Percentiles rank a stretch among this genome's conserved stretches.
phyloP scores from a whole-genome alignment of 768 basidiomycete species.

The Tricholoma sp. region DNA sequence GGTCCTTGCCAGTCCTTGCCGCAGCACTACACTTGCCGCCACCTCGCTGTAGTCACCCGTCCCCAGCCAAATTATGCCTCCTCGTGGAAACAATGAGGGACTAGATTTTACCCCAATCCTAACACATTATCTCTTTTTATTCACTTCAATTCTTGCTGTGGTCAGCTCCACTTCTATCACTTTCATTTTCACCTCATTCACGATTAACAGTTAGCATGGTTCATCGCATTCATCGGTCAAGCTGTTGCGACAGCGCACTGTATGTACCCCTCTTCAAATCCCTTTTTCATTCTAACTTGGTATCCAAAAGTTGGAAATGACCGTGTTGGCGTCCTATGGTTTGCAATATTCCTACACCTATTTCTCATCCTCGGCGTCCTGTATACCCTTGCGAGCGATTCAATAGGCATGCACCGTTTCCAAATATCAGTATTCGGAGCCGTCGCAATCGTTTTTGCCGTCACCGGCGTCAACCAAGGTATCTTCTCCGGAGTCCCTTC shows the following conservation, averaged over 20 bases:
- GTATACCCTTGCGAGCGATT: slow-evolving; percentile 79
- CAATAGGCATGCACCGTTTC: slow-evolving; percentile 87
- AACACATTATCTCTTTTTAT: slow-evolving; percentile 87
- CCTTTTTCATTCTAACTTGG: slow-evolving; percentile 5
- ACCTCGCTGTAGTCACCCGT: neutral
- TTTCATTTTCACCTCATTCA: slow-evolving; percentile 26
- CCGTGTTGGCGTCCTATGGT: slow-evolving; percentile 68
- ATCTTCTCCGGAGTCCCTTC: slow-evolving; percentile 53
- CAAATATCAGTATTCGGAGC: slow-evolving; percentile 89
- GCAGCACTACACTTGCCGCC: neutral
- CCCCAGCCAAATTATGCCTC: slow-evolving; percentile 36
- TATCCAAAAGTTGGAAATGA: slow-evolving; percentile 33
- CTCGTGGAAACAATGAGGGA: slow-evolving; percentile 54
- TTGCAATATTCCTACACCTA: slow-evolving; percentile 75
- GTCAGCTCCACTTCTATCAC: slow-evolving; percentile 39
- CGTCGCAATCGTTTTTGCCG: slow-evolving; percentile 83
- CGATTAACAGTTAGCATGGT: slow-evolving; percentile 58
- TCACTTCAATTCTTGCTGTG: slow-evolving; percentile 76
- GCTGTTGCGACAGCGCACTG: slow-evolving; percentile 54
- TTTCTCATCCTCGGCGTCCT: slow-evolving; percentile 68
- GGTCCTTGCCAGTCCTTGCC: neutral
- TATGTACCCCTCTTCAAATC: slow-evolving; percentile 22
- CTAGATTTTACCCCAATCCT: slow-evolving; percentile 86
- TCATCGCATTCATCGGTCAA: slow-evolving; percentile 74
- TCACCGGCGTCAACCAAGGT: slow-evolving; percentile 62